Percentiles rank a stretch among this genome's conserved stretches.
phyloP scores from a whole-genome alignment of 441 rosid genomes.

The Lepidium campestre region DNA sequence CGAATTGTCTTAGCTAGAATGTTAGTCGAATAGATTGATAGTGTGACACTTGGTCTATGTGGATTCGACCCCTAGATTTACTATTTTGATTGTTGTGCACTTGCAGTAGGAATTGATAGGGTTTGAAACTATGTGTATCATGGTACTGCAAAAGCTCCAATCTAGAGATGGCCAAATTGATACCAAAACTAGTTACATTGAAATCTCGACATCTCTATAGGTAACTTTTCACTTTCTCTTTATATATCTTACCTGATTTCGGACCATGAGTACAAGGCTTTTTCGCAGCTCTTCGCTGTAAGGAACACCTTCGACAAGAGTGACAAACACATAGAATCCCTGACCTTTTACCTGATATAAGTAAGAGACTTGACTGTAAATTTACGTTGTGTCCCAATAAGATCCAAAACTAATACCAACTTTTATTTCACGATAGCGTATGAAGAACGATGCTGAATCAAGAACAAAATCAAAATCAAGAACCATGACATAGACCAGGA shows the following conservation, averaged over 20 bases:
- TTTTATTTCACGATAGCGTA: background rate
- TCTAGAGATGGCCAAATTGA: constrained; percentile 33
- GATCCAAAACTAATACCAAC: background rate
- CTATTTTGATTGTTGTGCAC: too few relatives aligned
- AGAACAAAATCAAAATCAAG: background rate
- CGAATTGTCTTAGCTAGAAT: too few relatives aligned
- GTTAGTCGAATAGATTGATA: too few relatives aligned
- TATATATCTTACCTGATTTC: constrained; percentile 55
- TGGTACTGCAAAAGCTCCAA: constrained; percentile 96
- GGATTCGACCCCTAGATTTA: too few relatives aligned
- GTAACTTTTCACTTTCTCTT: background rate
- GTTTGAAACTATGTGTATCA: too few relatives aligned
- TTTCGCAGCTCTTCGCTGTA: constrained; percentile 81
- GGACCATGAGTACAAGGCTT: constrained; percentile 58
- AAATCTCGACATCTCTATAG: background rate
- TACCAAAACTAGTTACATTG: background rate
- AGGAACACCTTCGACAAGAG: constrained; percentile 73
- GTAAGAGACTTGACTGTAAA: background rate
- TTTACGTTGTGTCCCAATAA: background rate
- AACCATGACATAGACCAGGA: background rate
- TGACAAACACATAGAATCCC: constrained; percentile 91
- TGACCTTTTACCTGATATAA: constrained; percentile 78
- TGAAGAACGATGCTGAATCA: background rate
- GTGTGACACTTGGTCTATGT: too few relatives aligned
- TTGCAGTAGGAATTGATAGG: too few relatives aligned